Base-by-base conservation (phyloP, 2,329 filamentous ascomycete species). In the Gremmenia infestans region DNA sequence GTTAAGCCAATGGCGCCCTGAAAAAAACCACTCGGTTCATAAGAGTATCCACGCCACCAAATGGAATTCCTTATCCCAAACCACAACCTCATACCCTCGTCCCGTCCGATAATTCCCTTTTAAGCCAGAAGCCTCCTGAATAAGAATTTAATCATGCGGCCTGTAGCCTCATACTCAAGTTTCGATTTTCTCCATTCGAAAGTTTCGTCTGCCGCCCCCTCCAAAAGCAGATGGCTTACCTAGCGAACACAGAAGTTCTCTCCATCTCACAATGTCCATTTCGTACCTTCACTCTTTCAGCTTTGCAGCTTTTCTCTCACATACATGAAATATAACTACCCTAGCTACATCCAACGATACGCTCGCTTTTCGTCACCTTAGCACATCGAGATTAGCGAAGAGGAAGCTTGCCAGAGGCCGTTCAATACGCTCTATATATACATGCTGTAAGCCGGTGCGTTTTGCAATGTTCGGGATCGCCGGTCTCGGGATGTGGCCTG, bases 381-480 rank as follows among this genome's bases (percentile, higher is more conserved):
- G n/a, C 4, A 63, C 43, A 43, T 50, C 7, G 25, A 25, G 5
- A 25, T 1, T 25, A 5, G 52, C 23, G 54, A 7, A 15, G 25
- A 6, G 47, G 35, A 22, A 63, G 43, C 3, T n/a, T 25, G 19
- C 19, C 19, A 22, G 19, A 22, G 19, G 19, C 19, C 19, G 19
- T 22, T 3, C 19, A 22, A 22, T 22, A 22, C 3, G 19, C 19
- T 22, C 19, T 12, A 43, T 23, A n/a, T 59, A 50, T 15, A 57
- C n/a, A 5, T 39, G 42, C 22, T 53, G 51, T 32, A 53, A 52
- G 14, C 54, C 40, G 5, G 49, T 54, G 1, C 56, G 37, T 50
- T 40, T 48, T 8, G 55, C 19, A 9, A 35, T n/a, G 17, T 5
- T 39, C 12, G 2, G 36, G 15, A 14, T 39, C 5, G 12, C n/a